Evolutionary conservation across 352 stramenopile species (phyloP), one percentile per base, ranked within the genome.

Genomic region (Globisporangium splendens): DNA sequence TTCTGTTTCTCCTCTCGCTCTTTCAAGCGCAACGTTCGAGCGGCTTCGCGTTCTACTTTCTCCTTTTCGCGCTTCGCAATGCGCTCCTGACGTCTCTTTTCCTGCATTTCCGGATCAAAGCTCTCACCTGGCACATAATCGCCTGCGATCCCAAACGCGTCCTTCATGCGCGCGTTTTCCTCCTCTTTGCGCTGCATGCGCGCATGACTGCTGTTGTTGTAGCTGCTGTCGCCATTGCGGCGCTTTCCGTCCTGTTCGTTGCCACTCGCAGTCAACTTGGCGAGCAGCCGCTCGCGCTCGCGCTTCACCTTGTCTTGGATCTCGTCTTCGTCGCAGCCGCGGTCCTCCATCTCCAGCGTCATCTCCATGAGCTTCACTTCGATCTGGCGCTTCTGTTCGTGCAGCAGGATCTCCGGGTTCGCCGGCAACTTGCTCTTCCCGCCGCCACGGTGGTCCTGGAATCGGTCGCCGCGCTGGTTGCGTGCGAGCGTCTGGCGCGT

Each of bases 331-430:
- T 86, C 70, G 50, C 76, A 86, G 17, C 75, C 83, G 24, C 83
- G 70, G 13, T 76, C 79, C 71, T 95, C 84, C 73, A 96, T 83
- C 59, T 86, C 69, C 41, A 93, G 64, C 49, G 79, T 73, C 61
- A 95, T 68, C 58, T 95, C 83, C 63, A 92, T 63, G 8, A 95
- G 68, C 69, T 87, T 67, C 33, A 95, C 73, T 65, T 96, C 88
- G 41, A 95, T 71, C 62, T 75, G 61, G 33, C 88, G 83, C 70
- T 91, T 92, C 59, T 77, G 65, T 35, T 93, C 83, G 62, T 96
- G 88, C 54, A 84, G 66, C 39, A 91, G 50, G 35, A 96, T 89
- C 35, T 94, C 77, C n/a, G 83, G 66, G 61, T 95, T 94, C 12
- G 77, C 69, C 3, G 73, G 56, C 4, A 50, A 51, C 24, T 68